phyloP scores from a whole-genome alignment of 305 asterid genomes.

The Fraxinus angustifolia region DNA sequence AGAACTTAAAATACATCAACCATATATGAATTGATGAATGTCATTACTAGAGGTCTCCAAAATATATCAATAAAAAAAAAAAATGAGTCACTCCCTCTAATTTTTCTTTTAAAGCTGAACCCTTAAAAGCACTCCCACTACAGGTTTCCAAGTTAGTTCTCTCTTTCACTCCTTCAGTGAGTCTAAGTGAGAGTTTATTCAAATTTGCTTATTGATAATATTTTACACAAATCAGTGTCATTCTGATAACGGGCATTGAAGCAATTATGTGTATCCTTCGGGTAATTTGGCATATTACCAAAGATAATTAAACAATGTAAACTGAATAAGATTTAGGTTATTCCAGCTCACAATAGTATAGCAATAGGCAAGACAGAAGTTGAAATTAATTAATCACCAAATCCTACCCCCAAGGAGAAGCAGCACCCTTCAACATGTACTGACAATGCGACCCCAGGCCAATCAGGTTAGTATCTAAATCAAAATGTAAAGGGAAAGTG shows the following conservation, averaged over 20 bases:
- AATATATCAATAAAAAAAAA: background rate
- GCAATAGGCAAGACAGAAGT: background rate
- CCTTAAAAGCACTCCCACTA: background rate
- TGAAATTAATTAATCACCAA: background rate
- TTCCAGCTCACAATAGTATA: background rate
- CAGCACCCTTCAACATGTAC: background rate
- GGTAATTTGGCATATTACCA: background rate
- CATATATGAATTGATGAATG: conserved; percentile 12
- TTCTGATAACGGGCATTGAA: background rate
- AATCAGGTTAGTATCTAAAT: background rate
- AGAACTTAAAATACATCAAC: conserved; percentile 5
- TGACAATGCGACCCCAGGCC: background rate
- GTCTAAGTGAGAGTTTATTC: background rate
- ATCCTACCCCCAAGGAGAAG: background rate
- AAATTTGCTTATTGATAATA: background rate
- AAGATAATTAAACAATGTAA: background rate
- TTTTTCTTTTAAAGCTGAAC: background rate
- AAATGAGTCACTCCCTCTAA: background rate
- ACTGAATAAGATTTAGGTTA: background rate
- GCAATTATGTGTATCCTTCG: background rate
- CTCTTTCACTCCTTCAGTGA: background rate
- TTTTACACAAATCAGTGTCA: background rate
- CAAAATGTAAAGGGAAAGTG: background rate
- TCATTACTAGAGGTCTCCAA: background rate
- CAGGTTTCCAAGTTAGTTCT: background rate